Base-by-base conservation (phyloP, 2,329 filamentous ascomycete species). In the Botryotinia globosa region DNA sequence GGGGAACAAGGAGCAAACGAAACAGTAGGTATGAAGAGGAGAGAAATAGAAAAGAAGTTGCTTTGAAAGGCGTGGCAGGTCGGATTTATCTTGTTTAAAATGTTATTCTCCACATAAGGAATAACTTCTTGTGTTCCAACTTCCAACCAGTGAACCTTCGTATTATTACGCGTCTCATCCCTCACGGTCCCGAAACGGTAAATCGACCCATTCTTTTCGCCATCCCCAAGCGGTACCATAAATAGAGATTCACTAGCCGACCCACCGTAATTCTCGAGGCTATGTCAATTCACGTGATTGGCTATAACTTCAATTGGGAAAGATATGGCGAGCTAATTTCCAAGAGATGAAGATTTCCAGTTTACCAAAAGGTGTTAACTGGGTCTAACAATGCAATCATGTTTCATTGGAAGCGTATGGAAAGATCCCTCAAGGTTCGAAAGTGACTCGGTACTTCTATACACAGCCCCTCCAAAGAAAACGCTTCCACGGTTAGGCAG, bases 221-320 rank as follows among this genome's bases (percentile, higher is more conserved):
- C 42, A 25, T 7, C n/a, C 18, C 67, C 22, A 39, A 34, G 12
- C 12, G 29, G 44, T 59, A 45, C 61, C 69, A 72, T 67, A 72
- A 72, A 72, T 72, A 72, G 69, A 56, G 22, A 20, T n/a, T 29
- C 7, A n/a, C 51, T 48, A 58, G 42, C 20, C 67, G 61, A 72
- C 51, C 69, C 62, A 72, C 69, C 39, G 9, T 44, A 34, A 59
- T 48, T 37, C 39, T 32, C 56, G 29, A 48, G 51, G 70, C 39
- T 61, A 18, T 42, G 44, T 10, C 42, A 7, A 18, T 25, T 12
- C 70, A 72, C 62, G 62, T 72, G 69, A 67, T 12, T 59, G 1
- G 2, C 45, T 20, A 1, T 39, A 8, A 14, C 2, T 54, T 34
- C 64, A 29, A 39, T 54, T 37, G 32, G 25, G 29, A 37, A 39